Conservation (phyloP, 225 moss, liverwort and hornwort genomes). For the Physcomitrium patens region DNA sequence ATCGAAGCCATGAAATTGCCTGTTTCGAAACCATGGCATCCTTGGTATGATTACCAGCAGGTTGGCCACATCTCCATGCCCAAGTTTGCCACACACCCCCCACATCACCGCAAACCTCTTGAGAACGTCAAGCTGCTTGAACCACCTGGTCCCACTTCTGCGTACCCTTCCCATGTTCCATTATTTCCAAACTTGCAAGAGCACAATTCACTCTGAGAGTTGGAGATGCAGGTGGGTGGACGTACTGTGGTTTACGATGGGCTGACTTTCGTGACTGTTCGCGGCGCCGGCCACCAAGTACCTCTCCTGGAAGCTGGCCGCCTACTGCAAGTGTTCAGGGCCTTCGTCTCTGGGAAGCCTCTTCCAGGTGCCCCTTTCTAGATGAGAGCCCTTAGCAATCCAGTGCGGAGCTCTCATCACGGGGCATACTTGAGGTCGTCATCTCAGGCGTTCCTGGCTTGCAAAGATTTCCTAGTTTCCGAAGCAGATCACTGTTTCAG, state of each 20-base stretch:
- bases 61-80: background rate
- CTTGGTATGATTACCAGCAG: constrained; percentile 37
- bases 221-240: constrained; percentile 43
- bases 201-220: no score
- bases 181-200: background rate
- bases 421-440: no score
- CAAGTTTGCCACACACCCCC: background rate
- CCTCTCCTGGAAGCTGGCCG: constrained; percentile 40
- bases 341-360: constrained; percentile 31
- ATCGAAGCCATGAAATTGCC: constrained; percentile 30
- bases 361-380: constrained; percentile 29
- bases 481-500: no score
- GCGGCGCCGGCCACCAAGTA: constrained; percentile 59
- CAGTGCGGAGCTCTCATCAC: no score
- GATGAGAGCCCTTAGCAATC: background rate
- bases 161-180: background rate
- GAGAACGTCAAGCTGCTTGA: background rate
- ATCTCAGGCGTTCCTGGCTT: no score
- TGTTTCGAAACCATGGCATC: constrained; percentile 27
- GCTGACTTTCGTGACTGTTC: constrained; percentile 45
- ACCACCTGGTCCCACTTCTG: background rate
- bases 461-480: no score
- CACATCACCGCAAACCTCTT: background rate
- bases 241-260: constrained; percentile 35
- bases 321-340: constrained; percentile 44